Evolutionary conservation across 768 basidiomycete genomes (phyloP).

Genomic region (Amanita subjunquillea): DNA sequence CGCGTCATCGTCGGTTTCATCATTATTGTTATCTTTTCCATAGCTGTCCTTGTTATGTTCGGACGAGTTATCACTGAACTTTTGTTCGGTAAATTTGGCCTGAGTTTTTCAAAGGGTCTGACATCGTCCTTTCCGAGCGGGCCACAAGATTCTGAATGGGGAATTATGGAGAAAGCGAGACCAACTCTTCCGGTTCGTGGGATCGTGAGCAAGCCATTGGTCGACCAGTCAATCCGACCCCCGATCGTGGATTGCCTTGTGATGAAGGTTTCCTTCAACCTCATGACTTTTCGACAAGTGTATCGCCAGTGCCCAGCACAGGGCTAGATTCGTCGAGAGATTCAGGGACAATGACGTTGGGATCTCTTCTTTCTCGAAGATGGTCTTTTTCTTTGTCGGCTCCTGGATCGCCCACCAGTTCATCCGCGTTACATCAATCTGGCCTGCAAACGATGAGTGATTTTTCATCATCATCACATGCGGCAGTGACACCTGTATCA

Average conservation of each 20-base stretch:
- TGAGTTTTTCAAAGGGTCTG: constrained; percentile 15
- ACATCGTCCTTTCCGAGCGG: neutral
- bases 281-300: constrained; percentile 32
- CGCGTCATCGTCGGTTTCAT: constrained; percentile 75
- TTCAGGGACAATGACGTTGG: constrained; percentile 27
- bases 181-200: neutral
- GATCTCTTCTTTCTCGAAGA: constrained; percentile 25
- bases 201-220: constrained; percentile 11
- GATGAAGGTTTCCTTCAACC: constrained; percentile 32
- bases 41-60: constrained; percentile 52
- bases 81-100: constrained; percentile 29
- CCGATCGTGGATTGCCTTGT: constrained; percentile 30
- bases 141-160: constrained; percentile 16
- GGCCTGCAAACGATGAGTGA: constrained; percentile 1
- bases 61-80: constrained; percentile 50
- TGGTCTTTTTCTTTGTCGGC: constrained; percentile 26
- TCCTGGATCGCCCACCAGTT: constrained; percentile 16
- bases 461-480: neutral
- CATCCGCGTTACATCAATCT: constrained; percentile 6
- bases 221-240: constrained; percentile 44
- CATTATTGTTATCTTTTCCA: constrained; percentile 58
- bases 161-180: constrained; percentile 29
- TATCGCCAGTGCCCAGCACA: constrained; percentile 18
- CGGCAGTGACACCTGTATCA: neutral
- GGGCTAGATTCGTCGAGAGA: constrained; percentile 22